A percentile compares a stretch with the other conserved stretches of the same genome.
Evolutionary conservation across 306 rosid genomes (phyloP).

Genomic region (Biancaea sappan): DNA sequence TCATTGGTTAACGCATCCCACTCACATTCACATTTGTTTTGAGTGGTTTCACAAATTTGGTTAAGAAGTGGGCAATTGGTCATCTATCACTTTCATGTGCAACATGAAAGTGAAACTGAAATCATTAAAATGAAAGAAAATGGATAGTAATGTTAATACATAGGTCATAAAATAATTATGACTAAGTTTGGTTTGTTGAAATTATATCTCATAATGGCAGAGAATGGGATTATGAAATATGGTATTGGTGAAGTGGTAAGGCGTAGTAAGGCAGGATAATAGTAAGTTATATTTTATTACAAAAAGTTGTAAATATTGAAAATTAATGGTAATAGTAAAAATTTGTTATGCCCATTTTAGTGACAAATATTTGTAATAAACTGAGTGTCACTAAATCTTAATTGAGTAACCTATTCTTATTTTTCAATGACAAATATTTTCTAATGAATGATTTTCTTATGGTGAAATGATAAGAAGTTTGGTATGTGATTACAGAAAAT

Average conservation of each 20-base stretch:
- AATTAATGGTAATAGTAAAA: no score
- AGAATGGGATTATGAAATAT: neutral
- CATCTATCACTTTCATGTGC: neutral
- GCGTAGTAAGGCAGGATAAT: neutral
- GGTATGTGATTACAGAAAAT: no score
- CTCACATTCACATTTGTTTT: neutral
- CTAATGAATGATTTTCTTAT: no score
- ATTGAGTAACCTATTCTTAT: no score
- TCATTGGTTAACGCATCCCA: neutral
- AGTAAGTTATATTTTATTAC: no score
- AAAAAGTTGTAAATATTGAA: no score
- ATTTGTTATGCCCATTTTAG: no score
- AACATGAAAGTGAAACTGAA: constrained; percentile 12
- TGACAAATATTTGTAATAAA: no score
- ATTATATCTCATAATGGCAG: neutral
- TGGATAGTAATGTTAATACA: neutral
- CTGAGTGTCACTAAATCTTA: no score
- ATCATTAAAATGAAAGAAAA: neutral
- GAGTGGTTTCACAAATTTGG: neutral
- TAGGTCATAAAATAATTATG: constrained; percentile 23
- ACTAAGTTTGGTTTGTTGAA: constrained; percentile 34
- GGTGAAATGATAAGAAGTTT: no score
- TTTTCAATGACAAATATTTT: no score
- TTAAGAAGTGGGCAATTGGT: neutral
- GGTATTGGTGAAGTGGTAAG: neutral